Percentiles rank a stretch among this genome's conserved stretches.
Evolutionary conservation across 106 monocot genomes (phyloP).

Genomic region (Cymbidium sinense): DNA sequence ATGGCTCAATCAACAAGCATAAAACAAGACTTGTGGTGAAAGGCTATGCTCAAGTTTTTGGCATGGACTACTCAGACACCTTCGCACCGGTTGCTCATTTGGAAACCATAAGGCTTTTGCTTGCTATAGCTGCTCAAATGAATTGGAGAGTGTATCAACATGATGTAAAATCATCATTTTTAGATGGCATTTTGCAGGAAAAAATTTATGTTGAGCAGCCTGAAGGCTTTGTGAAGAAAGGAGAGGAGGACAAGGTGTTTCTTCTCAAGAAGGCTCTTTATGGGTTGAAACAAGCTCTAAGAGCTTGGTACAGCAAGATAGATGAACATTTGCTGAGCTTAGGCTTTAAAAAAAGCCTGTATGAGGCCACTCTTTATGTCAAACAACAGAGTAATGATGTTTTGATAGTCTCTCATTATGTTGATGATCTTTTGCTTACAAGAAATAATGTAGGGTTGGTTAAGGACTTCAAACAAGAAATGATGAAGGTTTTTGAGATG

Average conservation of each 20-base stretch:
- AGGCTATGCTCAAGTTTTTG: background rate
- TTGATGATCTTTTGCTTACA: background rate
- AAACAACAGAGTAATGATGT: background rate
- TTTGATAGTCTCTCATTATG: conserved; percentile 5
- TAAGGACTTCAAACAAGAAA: background rate
- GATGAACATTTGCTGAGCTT: background rate
- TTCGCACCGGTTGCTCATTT: background rate
- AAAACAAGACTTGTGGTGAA: background rate
- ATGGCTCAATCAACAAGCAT: background rate
- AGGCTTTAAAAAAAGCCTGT: background rate
- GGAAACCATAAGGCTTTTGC: background rate
- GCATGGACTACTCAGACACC: background rate
- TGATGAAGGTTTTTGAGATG: conserved; percentile 8
- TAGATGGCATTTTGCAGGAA: background rate
- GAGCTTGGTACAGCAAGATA: conserved; percentile 6
- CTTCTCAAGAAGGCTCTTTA: conserved; percentile 1
- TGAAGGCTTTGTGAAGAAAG: background rate
- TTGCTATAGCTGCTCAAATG: background rate
- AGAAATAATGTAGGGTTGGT: background rate
- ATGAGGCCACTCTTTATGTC: background rate
- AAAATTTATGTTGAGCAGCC: conserved; percentile 1
- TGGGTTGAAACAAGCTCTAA: conserved; percentile 1
- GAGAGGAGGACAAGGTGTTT: background rate
- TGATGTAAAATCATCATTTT: background rate
- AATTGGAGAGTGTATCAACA: background rate